phyloP scores from a whole-genome alignment of 208 protist species.

The Wallacemonas sp. region DNA sequence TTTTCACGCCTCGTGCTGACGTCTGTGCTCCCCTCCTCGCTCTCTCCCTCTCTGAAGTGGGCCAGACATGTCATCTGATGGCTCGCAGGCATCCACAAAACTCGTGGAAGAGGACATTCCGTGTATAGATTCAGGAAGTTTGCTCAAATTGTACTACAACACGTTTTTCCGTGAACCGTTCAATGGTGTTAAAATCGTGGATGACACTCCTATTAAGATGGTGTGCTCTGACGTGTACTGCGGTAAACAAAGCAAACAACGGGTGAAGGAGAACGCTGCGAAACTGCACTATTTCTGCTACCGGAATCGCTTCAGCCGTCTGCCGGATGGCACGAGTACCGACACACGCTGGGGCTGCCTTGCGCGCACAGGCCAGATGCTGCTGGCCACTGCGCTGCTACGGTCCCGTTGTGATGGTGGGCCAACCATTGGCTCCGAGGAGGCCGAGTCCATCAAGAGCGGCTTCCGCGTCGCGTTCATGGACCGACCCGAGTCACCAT shows the following conservation, averaged over 20 bases:
- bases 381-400: slow-evolving; percentile 62
- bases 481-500: slow-evolving; percentile 62
- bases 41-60: too few species aligned
- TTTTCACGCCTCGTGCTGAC: background rate
- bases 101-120: slow-evolving; percentile 18
- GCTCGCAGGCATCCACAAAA: background rate
- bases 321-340: slow-evolving; percentile 63
- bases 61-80: background rate
- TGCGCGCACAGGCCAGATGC: slow-evolving; percentile 89
- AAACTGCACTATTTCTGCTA: slow-evolving; percentile 85
- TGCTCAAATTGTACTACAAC: slow-evolving; percentile 46
- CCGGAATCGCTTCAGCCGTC: slow-evolving; percentile 56
- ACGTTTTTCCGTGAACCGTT: slow-evolving; percentile 1
- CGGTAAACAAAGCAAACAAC: slow-evolving; percentile 31
- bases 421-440: background rate
- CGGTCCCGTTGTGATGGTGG: slow-evolving; percentile 15
- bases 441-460: slow-evolving; percentile 8
- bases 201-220: slow-evolving; percentile 26
- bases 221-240: slow-evolving; percentile 38
- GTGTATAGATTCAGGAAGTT: slow-evolving; percentile 35
- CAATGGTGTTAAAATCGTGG: slow-evolving; percentile 10
- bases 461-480: slow-evolving; percentile 34
- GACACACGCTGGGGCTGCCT: slow-evolving; percentile 92
- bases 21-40: background rate
- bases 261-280: slow-evolving; percentile 24